Percentiles rank a stretch among this genome's conserved stretches.
Conservation (phyloP, 495 filamentous ascomycete genomes). For the Stereocaulon alpinum region DNA sequence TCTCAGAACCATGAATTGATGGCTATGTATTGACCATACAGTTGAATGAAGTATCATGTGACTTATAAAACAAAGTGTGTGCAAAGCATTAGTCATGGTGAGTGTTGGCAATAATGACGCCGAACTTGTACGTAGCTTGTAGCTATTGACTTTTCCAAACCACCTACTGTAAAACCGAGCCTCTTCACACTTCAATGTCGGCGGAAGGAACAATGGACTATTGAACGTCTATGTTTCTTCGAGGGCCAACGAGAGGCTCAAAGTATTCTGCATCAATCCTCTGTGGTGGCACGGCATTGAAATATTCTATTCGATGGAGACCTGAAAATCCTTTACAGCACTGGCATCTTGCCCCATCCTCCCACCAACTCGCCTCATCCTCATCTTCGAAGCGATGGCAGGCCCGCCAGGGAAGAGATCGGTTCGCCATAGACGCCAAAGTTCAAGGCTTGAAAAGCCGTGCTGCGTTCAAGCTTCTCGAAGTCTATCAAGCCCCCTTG, state of each 20-base stretch:
- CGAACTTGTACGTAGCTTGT: too few relatives aligned
- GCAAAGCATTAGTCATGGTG: not conserved
- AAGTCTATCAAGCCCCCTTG: constrained; percentile 36
- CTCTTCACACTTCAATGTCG: not conserved
- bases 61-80: not conserved
- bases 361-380: not conserved
- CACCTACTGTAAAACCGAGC: too few relatives aligned
- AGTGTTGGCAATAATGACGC: too few relatives aligned
- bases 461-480: constrained; percentile 84
- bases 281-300: not conserved
- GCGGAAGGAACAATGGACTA: not conserved
- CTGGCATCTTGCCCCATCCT: not conserved
- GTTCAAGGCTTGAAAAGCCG: constrained; percentile 73
- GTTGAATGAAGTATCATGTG: not conserved
- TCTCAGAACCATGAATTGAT: not conserved
- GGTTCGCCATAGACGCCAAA: constrained; percentile 57
- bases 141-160: too few relatives aligned
- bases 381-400: constrained; percentile 72
- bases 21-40: not conserved
- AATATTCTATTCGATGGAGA: not conserved
- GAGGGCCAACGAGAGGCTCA: constrained; percentile 6
- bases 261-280: not conserved
- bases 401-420: constrained; percentile 60
- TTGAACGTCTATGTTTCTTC: constrained; percentile 12
- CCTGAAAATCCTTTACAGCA: not conserved